phyloP scores from a whole-genome alignment of 1,284 basidiomycete genomes.

The Naganishia sp. region DNA sequence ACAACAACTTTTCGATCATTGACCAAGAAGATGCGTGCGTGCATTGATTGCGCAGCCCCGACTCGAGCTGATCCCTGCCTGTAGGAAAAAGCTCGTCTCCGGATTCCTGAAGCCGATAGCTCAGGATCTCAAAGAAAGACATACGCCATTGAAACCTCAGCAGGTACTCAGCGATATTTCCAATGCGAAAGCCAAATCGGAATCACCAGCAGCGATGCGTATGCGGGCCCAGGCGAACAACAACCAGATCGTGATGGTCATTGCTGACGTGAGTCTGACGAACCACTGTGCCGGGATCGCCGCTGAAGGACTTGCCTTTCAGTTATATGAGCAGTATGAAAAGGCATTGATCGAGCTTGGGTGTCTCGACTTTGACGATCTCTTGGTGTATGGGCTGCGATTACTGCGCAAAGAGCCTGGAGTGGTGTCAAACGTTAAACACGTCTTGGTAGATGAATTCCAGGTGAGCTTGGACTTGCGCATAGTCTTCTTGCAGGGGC shows the following conservation, averaged over 20 bases:
- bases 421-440: slow-evolving; percentile 66
- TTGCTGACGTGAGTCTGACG: slow-evolving; percentile 41
- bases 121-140: slow-evolving; percentile 57
- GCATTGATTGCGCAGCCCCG: background rate
- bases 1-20: slow-evolving; percentile 77
- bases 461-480: slow-evolving; percentile 53
- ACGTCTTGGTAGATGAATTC: slow-evolving; percentile 89
- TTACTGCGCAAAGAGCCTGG: slow-evolving; percentile 65
- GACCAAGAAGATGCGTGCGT: slow-evolving; percentile 78
- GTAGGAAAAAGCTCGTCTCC: slow-evolving; percentile 71
- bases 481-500: background rate
- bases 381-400: slow-evolving; percentile 74
- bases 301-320: slow-evolving; percentile 34
- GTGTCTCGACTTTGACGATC: slow-evolving; percentile 86
- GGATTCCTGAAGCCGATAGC: slow-evolving; percentile 64
- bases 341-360: slow-evolving; percentile 64
- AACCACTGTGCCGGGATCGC: too few relatives aligned
- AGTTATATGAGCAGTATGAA: slow-evolving; percentile 72
- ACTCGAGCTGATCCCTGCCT: slow-evolving; percentile 21
- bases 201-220: slow-evolving; percentile 60
- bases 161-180: slow-evolving; percentile 69
- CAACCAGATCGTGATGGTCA: slow-evolving; percentile 43
- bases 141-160: slow-evolving; percentile 65
- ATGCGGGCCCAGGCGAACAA: slow-evolving; percentile 39
- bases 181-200: slow-evolving; percentile 74